Conservation (phyloP, 352 stramenopile genomes). For the Elongisporangium undulatum region DNA sequence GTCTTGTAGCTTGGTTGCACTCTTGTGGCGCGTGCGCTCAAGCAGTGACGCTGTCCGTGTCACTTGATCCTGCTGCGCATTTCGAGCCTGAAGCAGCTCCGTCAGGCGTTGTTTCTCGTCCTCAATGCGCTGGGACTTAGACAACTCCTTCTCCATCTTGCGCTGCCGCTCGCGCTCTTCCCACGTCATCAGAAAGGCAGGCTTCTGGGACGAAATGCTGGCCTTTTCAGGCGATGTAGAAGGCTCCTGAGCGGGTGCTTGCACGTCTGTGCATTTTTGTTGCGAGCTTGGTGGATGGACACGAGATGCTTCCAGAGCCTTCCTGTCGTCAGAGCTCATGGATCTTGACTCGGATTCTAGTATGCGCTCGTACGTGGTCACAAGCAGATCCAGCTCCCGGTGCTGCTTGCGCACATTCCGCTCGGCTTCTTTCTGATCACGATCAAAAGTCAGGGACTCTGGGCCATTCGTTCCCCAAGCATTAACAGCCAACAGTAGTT, state of each 20-base stretch:
- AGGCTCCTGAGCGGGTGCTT: neutral
- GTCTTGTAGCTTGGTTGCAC: neutral
- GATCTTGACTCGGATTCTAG: constrained; percentile 8
- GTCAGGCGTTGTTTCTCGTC: constrained; percentile 54
- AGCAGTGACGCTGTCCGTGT: constrained; percentile 8
- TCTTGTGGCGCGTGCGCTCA: constrained; percentile 2
- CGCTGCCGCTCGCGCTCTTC: constrained; percentile 62
- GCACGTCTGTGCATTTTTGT: neutral
- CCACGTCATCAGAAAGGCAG: constrained; percentile 63
- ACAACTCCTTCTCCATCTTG: constrained; percentile 50
- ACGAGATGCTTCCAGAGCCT: neutral
- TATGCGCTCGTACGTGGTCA: constrained; percentile 49
- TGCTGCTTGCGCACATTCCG: constrained; percentile 29
- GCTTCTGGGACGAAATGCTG: constrained; percentile 34
- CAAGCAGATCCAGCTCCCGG: constrained; percentile 43
- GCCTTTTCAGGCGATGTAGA: neutral
- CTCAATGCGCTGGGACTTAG: constrained; percentile 54
- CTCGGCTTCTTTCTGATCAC: neutral
- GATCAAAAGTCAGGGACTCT: neutral
- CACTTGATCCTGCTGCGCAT: constrained; percentile 11
- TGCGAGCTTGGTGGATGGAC: neutral
- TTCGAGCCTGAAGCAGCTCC: constrained; percentile 27
- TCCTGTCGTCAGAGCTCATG: neutral
- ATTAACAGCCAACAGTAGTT: neutral
- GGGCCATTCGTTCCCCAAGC: neutral